A percentile compares a stretch with the other conserved stretches of the same genome.
Evolutionary conservation across 306 rosid species (phyloP).

Genomic region (Rosa rugosa): DNA sequence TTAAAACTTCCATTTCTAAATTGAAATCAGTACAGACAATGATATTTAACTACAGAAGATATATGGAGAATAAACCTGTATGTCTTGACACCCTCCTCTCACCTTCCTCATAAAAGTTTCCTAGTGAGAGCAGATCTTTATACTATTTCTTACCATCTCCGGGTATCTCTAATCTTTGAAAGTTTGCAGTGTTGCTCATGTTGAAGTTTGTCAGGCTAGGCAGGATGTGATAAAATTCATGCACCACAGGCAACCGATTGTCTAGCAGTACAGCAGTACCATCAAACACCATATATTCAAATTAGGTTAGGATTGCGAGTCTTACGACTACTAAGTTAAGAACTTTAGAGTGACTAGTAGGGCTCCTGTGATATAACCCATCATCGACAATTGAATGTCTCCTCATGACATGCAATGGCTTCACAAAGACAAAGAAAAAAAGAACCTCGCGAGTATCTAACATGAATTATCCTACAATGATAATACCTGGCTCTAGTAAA

Average conservation of each 20-base stretch:
- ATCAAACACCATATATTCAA: background rate
- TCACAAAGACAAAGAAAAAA: background rate
- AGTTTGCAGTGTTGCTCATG: background rate
- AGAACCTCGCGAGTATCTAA: no score
- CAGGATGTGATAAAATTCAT: background rate
- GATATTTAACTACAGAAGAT: background rate
- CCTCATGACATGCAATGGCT: background rate
- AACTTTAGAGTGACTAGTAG: background rate
- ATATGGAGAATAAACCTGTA: background rate
- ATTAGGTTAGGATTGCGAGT: background rate
- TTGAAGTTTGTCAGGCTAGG: background rate
- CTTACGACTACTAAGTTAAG: background rate
- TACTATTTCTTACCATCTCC: background rate
- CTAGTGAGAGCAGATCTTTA: background rate
- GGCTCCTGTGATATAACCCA: background rate
- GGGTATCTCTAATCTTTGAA: background rate
- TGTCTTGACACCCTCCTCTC: background rate
- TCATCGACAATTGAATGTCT: background rate
- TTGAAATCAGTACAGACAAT: background rate
- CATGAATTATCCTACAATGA: background rate
- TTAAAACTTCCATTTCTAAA: background rate
- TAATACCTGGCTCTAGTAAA: background rate
- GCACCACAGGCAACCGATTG: background rate
- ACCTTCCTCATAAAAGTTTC: background rate
- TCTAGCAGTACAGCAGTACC: background rate